Evolutionary conservation across 225 moss, liverwort and hornwort genomes (phyloP).

Genomic region (Marchantia paleacea): DNA sequence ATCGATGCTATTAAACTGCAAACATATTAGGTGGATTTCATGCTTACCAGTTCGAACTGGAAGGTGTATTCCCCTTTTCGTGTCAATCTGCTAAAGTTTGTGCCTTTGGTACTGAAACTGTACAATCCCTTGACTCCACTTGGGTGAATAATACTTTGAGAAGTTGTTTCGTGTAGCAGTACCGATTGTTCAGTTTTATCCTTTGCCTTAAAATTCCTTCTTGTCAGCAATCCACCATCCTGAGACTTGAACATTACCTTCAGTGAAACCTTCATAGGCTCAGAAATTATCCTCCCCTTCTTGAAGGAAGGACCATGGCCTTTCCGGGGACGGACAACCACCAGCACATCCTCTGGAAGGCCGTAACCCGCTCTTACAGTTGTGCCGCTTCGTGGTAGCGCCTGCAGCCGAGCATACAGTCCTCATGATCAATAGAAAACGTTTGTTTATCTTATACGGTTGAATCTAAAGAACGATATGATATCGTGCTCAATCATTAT

Average conservation of each 20-base stretch:
- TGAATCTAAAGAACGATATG: no score
- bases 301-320: constrained; percentile 35
- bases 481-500: no score
- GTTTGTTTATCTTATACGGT: no score
- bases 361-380: constrained; percentile 36
- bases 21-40: neutral
- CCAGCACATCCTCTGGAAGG: constrained; percentile 35
- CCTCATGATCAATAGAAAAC: no score
- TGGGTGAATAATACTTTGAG: constrained; percentile 9
- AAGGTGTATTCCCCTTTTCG: constrained; percentile 43
- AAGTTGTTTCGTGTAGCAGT: constrained; percentile 7
- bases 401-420: constrained; percentile 21
- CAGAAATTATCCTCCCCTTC: constrained; percentile 39
- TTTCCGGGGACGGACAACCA: constrained; percentile 48
- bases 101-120: constrained; percentile 23
- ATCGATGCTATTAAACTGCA: no score
- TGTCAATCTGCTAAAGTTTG: constrained; percentile 19
- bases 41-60: constrained; percentile 3
- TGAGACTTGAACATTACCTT: constrained; percentile 4
- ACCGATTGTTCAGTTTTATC: neutral
- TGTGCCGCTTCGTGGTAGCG: constrained; percentile 25
- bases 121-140: constrained; percentile 44
- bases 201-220: neutral
- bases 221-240: no score
- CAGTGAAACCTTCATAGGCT: constrained; percentile 27